Base-by-base conservation (phyloP, 441 rosid species). In the Syzygium malaccense region DNA sequence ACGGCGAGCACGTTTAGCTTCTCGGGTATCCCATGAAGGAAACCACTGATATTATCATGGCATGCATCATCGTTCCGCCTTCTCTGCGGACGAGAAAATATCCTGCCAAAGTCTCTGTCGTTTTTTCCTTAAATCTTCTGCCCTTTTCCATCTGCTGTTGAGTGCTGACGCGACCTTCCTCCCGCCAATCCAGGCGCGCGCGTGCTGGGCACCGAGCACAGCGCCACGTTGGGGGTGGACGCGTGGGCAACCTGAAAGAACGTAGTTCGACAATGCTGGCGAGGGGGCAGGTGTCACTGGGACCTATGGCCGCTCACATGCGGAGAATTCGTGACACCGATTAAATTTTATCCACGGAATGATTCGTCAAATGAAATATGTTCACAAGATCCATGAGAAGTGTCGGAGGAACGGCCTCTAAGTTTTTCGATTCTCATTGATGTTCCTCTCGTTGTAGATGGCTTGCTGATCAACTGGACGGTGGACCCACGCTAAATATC, bases 1-100 rank as follows among this genome's bases (percentile, higher is more conserved):
- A 93, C 89, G 93, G 93, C 88, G 26, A 33, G 88, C 60, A 45
- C 86, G 33, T 56, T 56, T 55, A 86, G 66, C 68, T 14, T 78
- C 84, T 45, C 84, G 84, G 53, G 7, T 41, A 25, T 41, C 84
- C 18, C 83, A 23, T 75, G 83, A 1, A 12, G 15, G 83, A 26
- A 41, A 20, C 83, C 26, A 12, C 37, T 13, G 51, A 75, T 75
- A 75, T 23, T 41, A 0, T 23, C 49, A 75, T 75, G 53, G 9
- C 84, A 26, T 25, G 84, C 84, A 78, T 78, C 84, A 78, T 45
- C 8, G 84, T 78, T 12, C 53, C 53, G 84, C 30, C 30, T 6
- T 4, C 26, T 7, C 48, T 45, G 48, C 48, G 48, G 84, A 78
- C 84, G 53, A 78, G 53, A 78, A 78, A 78, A 78, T 41, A 78